phyloP scores from a whole-genome alignment of 306 rosid species.

The Quercus gilva region DNA sequence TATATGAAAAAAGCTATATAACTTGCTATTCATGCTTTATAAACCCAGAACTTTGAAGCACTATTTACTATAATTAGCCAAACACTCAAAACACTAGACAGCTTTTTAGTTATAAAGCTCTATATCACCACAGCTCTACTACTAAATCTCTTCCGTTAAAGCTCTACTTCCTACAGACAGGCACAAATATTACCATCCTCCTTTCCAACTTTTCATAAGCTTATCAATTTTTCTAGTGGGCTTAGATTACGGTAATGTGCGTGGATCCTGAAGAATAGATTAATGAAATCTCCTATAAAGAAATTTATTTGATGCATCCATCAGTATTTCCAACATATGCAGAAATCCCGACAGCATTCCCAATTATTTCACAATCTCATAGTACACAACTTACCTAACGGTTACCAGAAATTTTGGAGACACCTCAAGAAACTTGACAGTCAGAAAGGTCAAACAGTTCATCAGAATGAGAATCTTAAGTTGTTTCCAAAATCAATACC shows the following conservation, averaged over 20 bases:
- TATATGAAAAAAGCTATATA: no score
- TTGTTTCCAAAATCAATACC: slow-evolving; percentile 1
- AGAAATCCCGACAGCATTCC: neutral
- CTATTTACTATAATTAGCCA: no score
- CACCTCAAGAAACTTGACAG: neutral
- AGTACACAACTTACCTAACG: neutral
- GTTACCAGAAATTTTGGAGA: slow-evolving; percentile 3
- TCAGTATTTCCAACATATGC: neutral
- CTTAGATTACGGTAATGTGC: neutral
- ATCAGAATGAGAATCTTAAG: neutral
- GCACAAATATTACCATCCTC: neutral
- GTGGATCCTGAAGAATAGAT: slow-evolving; percentile 3
- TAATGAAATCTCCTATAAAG: neutral
- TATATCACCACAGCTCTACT: no score
- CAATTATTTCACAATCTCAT: neutral
- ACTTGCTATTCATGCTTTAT: no score
- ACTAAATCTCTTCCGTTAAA: no score
- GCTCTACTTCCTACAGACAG: no score
- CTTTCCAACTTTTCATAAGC: neutral
- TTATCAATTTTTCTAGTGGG: neutral
- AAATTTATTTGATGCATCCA: neutral
- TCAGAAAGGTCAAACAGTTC: neutral
- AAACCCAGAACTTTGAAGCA: no score
- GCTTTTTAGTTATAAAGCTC: no score
- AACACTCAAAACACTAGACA: no score